These are phyloP conservation scores for Lachnellula willkommii DNA, from an alignment of 2,329 filamentous ascomycete genomes.

Conservation along the genomic window DNA sequence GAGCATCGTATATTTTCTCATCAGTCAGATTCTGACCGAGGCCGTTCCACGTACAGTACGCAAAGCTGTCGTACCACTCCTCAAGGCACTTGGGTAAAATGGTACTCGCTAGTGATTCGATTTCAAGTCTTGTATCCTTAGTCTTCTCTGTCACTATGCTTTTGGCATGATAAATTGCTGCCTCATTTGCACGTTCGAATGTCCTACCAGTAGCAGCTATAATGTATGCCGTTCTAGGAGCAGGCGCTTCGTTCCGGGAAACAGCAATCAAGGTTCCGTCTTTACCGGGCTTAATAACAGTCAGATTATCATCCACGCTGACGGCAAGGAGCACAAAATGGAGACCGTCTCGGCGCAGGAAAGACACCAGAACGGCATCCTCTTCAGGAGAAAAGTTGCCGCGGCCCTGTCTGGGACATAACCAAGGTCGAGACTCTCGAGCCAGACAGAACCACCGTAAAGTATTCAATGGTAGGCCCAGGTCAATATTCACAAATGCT, in stretches of 20 bases:
- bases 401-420: constrained; percentile 3
- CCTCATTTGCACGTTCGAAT: constrained; percentile 8
- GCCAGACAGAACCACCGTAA: constrained; percentile 9
- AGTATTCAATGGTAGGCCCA: constrained; percentile 3
- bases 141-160: background rate
- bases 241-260: constrained; percentile 5
- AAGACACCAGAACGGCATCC: constrained; percentile 12
- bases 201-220: constrained; percentile 5
- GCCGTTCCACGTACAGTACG: constrained; percentile 17
- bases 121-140: background rate
- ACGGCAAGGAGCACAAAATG: constrained; percentile 12
- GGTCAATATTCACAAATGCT: background rate
- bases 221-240: background rate
- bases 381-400: constrained; percentile 4
- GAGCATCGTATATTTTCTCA: constrained; percentile 2
- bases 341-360: constrained; percentile 7
- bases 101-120: background rate
- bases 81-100: background rate
- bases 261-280: constrained; percentile 4
- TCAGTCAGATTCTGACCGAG: constrained; percentile 9
- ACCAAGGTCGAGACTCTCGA: constrained; percentile 8
- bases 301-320: constrained; percentile 9
- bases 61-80: constrained; percentile 5
- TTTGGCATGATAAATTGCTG: constrained; percentile 7
- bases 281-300: background rate